Base-by-base conservation (phyloP, 1,139 yeast species). In the Hemisphaericaspora subhashii region DNA sequence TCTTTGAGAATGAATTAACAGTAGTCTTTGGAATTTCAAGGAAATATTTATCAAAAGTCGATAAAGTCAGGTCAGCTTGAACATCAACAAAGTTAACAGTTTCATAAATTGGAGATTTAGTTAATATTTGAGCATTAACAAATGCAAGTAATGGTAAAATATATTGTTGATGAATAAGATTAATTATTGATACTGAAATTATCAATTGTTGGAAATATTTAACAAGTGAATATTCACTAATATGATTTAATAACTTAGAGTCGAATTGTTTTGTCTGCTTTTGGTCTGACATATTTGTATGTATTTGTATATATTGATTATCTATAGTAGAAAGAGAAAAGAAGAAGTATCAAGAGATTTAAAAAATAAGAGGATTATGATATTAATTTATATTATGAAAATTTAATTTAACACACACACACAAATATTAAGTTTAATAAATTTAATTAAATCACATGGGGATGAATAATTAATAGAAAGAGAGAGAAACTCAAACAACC, bases 231-330 rank as follows among this genome's bases (percentile, higher is more conserved):
- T 71, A 71, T 2, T 66, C 55, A 38, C 52, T 49, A 38, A 71
- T 40, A 50, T 71, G 76, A 31, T 53, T 46, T 29, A 66, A 37
- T n/a, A 72, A 49, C 48, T 63, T 60, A 36, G 75, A 69, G 36
- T 59, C 48, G 51, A 64, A 64, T 23, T 42, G 30, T 33, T 43
- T 46, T 9, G 42, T n/a, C 31, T 41, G 32, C 12, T 29, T 29
- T 7, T 17, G 18, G 7, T 16, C 23, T 29, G 32, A 18, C 32
- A 29, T 29, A n/a, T n/a, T n/a, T n/a, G n/a, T n/a, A n/a, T 17
- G 22, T 29, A 17, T 6, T 11, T n/a, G n/a, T n/a, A n/a, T n/a
- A 29, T 4, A 17, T 29, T 4, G 18, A 15, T 27, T 7, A 27
- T 27, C 5, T 5, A 24, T 5, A 4, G 27, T 9, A 24, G 14